phyloP scores from a whole-genome alignment of 257 asterid genomes.

The Salvia rosmarinus region DNA sequence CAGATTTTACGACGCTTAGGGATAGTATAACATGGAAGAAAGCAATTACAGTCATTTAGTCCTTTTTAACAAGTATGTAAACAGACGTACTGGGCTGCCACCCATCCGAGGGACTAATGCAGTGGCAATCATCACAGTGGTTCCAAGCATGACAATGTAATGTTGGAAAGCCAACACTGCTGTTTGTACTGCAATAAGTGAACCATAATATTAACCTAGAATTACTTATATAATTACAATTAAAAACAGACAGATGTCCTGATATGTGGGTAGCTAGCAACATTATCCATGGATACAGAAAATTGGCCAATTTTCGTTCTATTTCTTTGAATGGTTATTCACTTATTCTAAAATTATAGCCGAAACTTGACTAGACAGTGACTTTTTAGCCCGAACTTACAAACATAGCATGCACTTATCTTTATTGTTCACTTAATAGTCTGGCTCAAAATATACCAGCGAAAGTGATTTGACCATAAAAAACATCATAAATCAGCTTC shows the following conservation, averaged over 20 bases:
- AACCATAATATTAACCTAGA: conserved; percentile 13
- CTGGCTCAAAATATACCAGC: too few species aligned
- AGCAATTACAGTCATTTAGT: background rate
- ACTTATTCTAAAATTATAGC: too few species aligned
- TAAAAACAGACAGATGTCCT: background rate
- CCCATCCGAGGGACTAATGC: conserved; percentile 93
- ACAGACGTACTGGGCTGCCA: conserved; percentile 71
- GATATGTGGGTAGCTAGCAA: background rate
- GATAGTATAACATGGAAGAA: conserved; percentile 1
- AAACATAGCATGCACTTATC: too few species aligned
- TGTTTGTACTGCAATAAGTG: conserved; percentile 68
- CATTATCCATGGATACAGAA: conserved; percentile 7
- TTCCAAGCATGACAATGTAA: conserved; percentile 96
- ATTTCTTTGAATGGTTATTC: too few species aligned
- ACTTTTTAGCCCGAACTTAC: too few species aligned
- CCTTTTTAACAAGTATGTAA: conserved; percentile 3
- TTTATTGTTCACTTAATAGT: too few species aligned
- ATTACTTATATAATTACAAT: background rate
- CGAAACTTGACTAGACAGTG: too few species aligned
- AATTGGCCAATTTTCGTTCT: conserved; percentile 12
- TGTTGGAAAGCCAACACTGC: conserved; percentile 81
- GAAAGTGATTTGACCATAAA: too few species aligned
- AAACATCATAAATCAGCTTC: too few species aligned
- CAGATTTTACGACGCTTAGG: conserved; percentile 7
- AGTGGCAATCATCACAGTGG: conserved; percentile 78